phyloP scores from a whole-genome alignment of 805 yeast species.

The Wickerhamomyces bisporus region DNA sequence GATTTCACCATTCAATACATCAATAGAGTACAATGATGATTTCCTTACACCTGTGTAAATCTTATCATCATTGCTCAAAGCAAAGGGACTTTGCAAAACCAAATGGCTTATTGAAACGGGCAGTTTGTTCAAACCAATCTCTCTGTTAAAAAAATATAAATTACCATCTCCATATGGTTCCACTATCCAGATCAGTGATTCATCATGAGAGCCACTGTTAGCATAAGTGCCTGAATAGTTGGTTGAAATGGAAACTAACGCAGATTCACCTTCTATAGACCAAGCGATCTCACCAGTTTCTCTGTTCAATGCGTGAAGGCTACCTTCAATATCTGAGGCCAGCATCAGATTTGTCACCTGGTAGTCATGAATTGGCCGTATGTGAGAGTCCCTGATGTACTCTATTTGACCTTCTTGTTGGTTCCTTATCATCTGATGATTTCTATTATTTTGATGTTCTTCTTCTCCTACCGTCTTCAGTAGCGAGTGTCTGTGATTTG shows the following conservation, averaged over 20 bases:
- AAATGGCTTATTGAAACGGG: slow-evolving; percentile 78
- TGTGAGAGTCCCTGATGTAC: neutral
- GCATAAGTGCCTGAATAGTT: slow-evolving; percentile 8
- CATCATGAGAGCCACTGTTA: slow-evolving; percentile 11
- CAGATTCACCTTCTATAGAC: slow-evolving; percentile 64
- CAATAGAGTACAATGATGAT: slow-evolving; percentile 70
- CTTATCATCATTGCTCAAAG: slow-evolving; percentile 64
- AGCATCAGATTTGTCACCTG: slow-evolving; percentile 64
- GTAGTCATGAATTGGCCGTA: slow-evolving; percentile 55
- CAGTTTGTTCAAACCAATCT: slow-evolving; percentile 68
- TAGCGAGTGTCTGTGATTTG: neutral
- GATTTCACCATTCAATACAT: slow-evolving; percentile 70
- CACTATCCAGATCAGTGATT: slow-evolving; percentile 68
- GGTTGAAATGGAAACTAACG: slow-evolving; percentile 45
- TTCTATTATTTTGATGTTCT: neutral
- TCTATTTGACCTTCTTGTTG: slow-evolving; percentile 3
- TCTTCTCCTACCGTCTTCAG: neutral
- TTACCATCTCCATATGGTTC: slow-evolving; percentile 88
- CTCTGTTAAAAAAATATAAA: slow-evolving; percentile 72
- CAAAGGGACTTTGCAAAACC: slow-evolving; percentile 81
- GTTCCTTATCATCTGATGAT: neutral
- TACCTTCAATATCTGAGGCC: slow-evolving; percentile 83
- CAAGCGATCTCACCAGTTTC: slow-evolving; percentile 70
- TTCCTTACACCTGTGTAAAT: slow-evolving; percentile 81
- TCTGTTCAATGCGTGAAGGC: slow-evolving; percentile 74